Evolutionary conservation across 495 filamentous ascomycete species (phyloP).

Genomic region (Podospora conica): DNA sequence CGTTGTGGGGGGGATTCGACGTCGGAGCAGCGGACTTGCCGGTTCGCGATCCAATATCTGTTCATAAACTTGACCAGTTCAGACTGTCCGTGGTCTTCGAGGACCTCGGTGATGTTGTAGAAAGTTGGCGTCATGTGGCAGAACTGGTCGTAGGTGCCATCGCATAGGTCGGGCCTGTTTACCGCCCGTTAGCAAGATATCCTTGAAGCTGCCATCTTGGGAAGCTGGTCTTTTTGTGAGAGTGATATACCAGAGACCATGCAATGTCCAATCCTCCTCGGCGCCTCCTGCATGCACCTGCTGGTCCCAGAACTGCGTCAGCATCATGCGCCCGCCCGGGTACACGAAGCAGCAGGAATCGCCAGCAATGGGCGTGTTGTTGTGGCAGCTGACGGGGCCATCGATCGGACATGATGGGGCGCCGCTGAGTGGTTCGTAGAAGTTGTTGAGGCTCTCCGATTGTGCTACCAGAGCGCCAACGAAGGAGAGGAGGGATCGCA

Average conservation of each 20-base stretch:
- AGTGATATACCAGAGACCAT: constrained; percentile 63
- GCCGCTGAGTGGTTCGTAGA: constrained; percentile 32
- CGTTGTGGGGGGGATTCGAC: not conserved
- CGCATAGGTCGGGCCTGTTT: constrained; percentile 73
- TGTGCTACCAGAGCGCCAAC: constrained; percentile 14
- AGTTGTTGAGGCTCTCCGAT: constrained; percentile 19
- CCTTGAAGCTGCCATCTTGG: not conserved
- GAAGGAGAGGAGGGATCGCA: constrained; percentile 15
- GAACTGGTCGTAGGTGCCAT: constrained; percentile 69
- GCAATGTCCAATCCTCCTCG: constrained; percentile 75
- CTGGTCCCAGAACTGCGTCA: constrained; percentile 86
- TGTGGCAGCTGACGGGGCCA: constrained; percentile 45
- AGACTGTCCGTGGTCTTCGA: constrained; percentile 54
- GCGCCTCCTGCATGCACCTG: constrained; percentile 60
- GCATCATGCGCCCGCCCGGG: constrained; percentile 70
- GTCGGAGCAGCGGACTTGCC: constrained; percentile 21
- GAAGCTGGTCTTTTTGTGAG: not conserved
- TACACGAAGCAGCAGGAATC: constrained; percentile 78
- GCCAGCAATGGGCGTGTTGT: constrained; percentile 32
- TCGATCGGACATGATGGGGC: constrained; percentile 39
- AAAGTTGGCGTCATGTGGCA: constrained; percentile 64
- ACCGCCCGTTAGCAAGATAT: not conserved
- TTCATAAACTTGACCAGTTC: constrained; percentile 68
- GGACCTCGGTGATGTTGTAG: constrained; percentile 62
- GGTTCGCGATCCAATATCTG: constrained; percentile 62